These are phyloP conservation scores for Globisporangium cystogenes DNA, from an alignment of 352 stramenopile genomes.

Conservation along the genomic window DNA sequence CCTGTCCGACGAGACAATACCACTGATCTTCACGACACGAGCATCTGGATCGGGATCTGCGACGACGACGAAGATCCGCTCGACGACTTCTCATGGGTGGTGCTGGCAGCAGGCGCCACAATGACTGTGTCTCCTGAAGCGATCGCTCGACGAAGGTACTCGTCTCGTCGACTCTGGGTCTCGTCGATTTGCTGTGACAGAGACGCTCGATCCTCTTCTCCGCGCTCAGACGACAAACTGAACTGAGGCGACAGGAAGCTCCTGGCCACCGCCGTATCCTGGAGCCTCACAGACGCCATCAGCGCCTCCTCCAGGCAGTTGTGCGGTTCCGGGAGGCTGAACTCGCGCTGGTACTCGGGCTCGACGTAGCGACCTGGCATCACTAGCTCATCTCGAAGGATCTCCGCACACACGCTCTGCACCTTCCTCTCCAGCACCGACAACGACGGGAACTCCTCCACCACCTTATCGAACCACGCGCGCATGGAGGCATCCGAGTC, in stretches of 20 bases:
- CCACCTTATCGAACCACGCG: constrained; percentile 50
- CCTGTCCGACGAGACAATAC: background rate
- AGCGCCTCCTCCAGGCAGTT: constrained; percentile 56
- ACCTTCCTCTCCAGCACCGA: constrained; percentile 70
- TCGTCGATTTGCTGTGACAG: constrained; percentile 24
- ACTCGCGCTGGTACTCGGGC: constrained; percentile 48
- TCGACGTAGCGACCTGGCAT: constrained; percentile 33
- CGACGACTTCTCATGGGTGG: background rate
- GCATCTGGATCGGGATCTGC: constrained; percentile 61
- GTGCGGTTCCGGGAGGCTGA: constrained; percentile 46
- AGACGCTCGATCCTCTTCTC: constrained; percentile 7
- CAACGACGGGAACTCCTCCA: constrained; percentile 75
- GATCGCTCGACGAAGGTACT: constrained; percentile 34
- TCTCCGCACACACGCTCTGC: constrained; percentile 45
- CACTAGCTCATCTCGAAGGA: constrained; percentile 14
- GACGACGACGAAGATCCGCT: constrained; percentile 10
- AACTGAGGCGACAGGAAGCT: constrained; percentile 14
- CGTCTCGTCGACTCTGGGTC: constrained; percentile 33
- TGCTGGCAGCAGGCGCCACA: background rate
- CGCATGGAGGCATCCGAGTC: constrained; percentile 36
- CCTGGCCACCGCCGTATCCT: constrained; percentile 25
- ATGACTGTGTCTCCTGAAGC: constrained; percentile 4
- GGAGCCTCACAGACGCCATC: constrained; percentile 26
- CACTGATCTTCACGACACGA: constrained; percentile 39
- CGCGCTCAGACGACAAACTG: background rate